Percentiles rank a stretch among this genome's conserved stretches.
These are phyloP conservation scores for Ilex asprella DNA, from an alignment of 257 asterid species.

Conservation along the genomic window DNA sequence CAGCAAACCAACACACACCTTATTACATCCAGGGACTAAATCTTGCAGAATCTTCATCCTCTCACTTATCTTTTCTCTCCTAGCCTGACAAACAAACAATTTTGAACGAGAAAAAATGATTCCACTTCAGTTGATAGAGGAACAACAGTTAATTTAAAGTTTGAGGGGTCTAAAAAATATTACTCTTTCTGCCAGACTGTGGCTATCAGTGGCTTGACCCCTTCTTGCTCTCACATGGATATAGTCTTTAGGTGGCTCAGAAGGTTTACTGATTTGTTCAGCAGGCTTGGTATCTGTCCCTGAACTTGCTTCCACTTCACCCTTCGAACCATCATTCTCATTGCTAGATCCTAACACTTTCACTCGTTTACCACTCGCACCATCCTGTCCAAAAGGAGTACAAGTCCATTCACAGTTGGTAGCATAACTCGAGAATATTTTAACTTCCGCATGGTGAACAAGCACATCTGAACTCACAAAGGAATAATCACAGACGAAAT, in stretches of 20 bases:
- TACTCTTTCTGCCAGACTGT: slow-evolving; percentile 92
- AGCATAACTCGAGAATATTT: no score
- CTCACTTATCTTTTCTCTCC: slow-evolving; percentile 93
- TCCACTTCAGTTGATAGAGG: background rate
- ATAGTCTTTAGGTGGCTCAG: slow-evolving; percentile 81
- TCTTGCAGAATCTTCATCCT: slow-evolving; percentile 95
- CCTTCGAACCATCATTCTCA: slow-evolving; percentile 34
- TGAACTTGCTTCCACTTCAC: slow-evolving; percentile 51
- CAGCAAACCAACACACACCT: slow-evolving; percentile 34
- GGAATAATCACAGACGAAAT: background rate
- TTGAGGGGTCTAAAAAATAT: slow-evolving; percentile 3
- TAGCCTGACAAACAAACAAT: slow-evolving; percentile 42
- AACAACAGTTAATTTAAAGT: background rate
- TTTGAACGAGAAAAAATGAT: slow-evolving; percentile 5
- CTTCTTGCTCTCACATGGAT: slow-evolving; percentile 94
- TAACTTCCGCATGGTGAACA: background rate
- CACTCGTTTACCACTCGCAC: slow-evolving; percentile 33
- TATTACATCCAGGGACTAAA: slow-evolving; percentile 92
- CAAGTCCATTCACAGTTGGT: background rate
- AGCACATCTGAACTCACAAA: background rate
- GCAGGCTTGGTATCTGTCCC: slow-evolving; percentile 40
- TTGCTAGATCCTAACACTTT: slow-evolving; percentile 31
- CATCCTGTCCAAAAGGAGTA: slow-evolving; percentile 29
- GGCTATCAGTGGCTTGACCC: slow-evolving; percentile 98
- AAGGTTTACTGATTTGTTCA: slow-evolving; percentile 44